Conservation (phyloP, 768 basidiomycete species). For the Strobilomyces dryophilus region DNA sequence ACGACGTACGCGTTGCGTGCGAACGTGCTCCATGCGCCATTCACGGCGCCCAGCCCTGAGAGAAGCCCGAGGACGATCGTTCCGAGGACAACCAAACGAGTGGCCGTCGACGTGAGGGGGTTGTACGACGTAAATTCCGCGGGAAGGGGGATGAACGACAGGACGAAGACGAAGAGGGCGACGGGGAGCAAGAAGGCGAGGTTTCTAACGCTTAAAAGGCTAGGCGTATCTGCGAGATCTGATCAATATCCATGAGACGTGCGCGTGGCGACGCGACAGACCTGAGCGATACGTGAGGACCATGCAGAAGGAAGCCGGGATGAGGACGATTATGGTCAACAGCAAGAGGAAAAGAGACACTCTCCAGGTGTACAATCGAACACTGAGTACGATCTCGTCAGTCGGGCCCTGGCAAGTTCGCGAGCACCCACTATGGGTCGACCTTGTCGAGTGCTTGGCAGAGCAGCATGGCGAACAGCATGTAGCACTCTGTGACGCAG, state of each 20-base stretch:
- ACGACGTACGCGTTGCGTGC: conserved; percentile 22
- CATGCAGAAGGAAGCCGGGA: conserved; percentile 62
- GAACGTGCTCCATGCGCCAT: conserved; percentile 51
- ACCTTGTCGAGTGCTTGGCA: conserved; percentile 61
- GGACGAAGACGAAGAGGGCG: conserved; percentile 48
- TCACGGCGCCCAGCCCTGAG: conserved; percentile 76
- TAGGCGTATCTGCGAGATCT: conserved; percentile 19
- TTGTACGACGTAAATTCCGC: conserved; percentile 39
- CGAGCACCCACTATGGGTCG: conserved; percentile 45
- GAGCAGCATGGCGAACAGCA: conserved; percentile 68
- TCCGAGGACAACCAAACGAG: conserved; percentile 71
- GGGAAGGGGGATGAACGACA: conserved; percentile 71
- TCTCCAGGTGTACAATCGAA: conserved; percentile 64
- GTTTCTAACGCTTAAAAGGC: conserved; percentile 17
- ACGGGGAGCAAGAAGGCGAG: conserved; percentile 44
- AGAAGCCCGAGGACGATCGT: conserved; percentile 75
- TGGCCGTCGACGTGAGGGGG: conserved; percentile 44
- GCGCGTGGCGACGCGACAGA: conserved; percentile 5
- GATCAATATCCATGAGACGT: neutral
- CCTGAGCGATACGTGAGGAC: conserved; percentile 45
- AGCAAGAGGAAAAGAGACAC: conserved; percentile 62
- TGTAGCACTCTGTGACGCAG: conserved; percentile 72
- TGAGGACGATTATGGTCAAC: conserved; percentile 55
- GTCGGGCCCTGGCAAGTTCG: neutral
- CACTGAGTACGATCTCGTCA: conserved; percentile 32